Conservation (phyloP, 2,329 filamentous ascomycete species). For the Verruconis gallopava region DNA sequence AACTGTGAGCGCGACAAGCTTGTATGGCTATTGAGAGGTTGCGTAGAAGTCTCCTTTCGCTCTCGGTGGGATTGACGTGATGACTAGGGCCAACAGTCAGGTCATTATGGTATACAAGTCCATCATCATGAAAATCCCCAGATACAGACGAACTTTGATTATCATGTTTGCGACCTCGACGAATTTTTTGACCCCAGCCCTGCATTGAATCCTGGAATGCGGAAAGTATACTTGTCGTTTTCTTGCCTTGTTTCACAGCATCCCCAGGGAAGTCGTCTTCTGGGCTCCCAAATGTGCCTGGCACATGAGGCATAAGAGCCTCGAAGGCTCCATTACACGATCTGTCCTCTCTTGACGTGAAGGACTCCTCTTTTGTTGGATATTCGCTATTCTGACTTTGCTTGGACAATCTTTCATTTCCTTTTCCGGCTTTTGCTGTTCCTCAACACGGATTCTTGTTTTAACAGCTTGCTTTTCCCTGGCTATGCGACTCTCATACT, state of each 20-base stretch:
- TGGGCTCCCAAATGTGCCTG: slow-evolving; percentile 24
- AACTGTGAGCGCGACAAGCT: slow-evolving; percentile 64
- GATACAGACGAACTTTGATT: slow-evolving; percentile 1
- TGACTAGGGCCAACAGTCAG: slow-evolving; percentile 5
- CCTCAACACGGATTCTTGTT: slow-evolving; percentile 55
- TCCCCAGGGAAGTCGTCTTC: slow-evolving; percentile 15
- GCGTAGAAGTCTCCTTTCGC: slow-evolving; percentile 28
- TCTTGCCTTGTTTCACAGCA: background rate
- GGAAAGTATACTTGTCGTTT: background rate
- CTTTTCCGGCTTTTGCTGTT: slow-evolving; percentile 38
- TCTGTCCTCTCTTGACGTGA: background rate
- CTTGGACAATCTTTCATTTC: background rate
- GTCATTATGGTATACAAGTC: background rate
- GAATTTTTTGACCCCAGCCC: background rate
- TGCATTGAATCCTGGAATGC: slow-evolving; percentile 4
- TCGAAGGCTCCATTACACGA: background rate
- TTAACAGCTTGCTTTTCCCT: slow-evolving; percentile 54
- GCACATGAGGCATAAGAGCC: slow-evolving; percentile 16
- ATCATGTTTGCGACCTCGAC: background rate
- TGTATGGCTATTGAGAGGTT: slow-evolving; percentile 68
- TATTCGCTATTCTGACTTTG: background rate
- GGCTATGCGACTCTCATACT: slow-evolving; percentile 73
- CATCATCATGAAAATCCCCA: background rate
- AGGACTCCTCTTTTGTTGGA: background rate
- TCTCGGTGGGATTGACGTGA: slow-evolving; percentile 8